Evolutionary conservation across 768 basidiomycete genomes (phyloP), one percentile per base, ranked within the genome.

Genomic region (Termitomyces bulborhizus): DNA sequence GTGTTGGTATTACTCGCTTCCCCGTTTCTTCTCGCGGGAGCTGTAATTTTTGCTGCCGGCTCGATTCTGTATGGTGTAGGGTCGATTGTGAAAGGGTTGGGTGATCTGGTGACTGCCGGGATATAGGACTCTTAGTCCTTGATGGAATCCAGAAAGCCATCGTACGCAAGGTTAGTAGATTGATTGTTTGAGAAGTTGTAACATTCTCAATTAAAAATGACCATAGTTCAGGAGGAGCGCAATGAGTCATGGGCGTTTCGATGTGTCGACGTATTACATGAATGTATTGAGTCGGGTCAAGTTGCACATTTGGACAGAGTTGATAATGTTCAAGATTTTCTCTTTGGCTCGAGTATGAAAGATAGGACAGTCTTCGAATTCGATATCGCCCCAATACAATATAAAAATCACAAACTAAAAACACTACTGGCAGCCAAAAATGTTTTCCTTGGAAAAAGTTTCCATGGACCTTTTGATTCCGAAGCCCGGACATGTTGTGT

Each of bases 21-120:
- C 21, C 54, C 54, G 4, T 54, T 59, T 34, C 4, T 47, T 9
- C 50, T 59, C 13, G 49, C 36, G 0, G 54, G 46, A 12, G 54
- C 45, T 13, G 57, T 24, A 0, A 46, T 52, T 6, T 55, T 58
- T 29, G 46, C 36, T 16, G 57, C 57, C 3, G 57, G 54, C 21
- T 51, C 54, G 0, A 27, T 59, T 43, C 4, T 56, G 5, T 53
- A 55, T 48, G 54, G 50, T n/a, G 39, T 43, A 5, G 54, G 58
- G 15, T 29, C 46, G 49, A 27, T 58, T 8, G 27, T 54, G 18
- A 58, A 51, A 48, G 53, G 53, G 18, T 27, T 58, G 21, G 57
- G 57, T 1, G 8, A 16, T 15, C 43, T 44, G 26, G 26, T 16
- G 24, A 44, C 43, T 7, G 26, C 26, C 26, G 43, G 43, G 26